Conservation (phyloP, 306 rosid genomes). For the Fragaria vesca region DNA sequence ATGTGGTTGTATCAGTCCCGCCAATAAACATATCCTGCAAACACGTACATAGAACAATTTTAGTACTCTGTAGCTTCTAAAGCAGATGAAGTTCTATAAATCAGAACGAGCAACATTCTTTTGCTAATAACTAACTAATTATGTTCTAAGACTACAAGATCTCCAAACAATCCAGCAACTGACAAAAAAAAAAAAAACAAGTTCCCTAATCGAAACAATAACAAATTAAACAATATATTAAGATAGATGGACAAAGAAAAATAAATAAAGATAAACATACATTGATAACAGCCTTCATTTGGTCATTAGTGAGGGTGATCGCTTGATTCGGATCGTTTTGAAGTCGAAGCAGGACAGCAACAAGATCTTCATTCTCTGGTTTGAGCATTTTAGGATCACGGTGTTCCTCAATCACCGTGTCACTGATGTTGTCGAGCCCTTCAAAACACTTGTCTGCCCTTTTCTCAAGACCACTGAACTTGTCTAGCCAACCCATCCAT, state of each 20-base stretch:
- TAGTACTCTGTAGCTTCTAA: background rate
- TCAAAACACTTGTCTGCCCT: conserved; percentile 30
- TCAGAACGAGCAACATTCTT: background rate
- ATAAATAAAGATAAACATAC: conserved; percentile 3
- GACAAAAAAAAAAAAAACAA: too few relatives aligned
- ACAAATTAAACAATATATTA: too few relatives aligned
- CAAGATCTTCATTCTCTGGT: conserved; percentile 35
- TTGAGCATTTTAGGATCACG: background rate
- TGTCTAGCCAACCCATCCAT: conserved; percentile 30
- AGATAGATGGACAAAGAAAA: background rate
- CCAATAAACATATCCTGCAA: conserved; percentile 20
- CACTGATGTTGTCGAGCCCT: conserved; percentile 31
- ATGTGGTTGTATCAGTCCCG: conserved; percentile 23
- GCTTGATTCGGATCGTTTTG: conserved; percentile 35
- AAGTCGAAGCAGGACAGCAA: conserved; percentile 38
- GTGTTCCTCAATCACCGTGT: conserved; percentile 43
- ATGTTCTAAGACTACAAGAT: too few relatives aligned
- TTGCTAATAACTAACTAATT: too few relatives aligned
- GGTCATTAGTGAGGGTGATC: conserved; percentile 12
- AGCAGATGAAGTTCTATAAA: too few relatives aligned
- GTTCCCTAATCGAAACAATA: too few relatives aligned
- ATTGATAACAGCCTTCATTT: conserved; percentile 33
- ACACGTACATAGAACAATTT: too few relatives aligned
- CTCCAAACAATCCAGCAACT: too few relatives aligned
- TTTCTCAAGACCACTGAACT: conserved; percentile 25